Percentiles rank a stretch among this genome's conserved stretches.
phyloP scores from a whole-genome alignment of 208 protist genomes.

The Leishmania guyanensis region DNA sequence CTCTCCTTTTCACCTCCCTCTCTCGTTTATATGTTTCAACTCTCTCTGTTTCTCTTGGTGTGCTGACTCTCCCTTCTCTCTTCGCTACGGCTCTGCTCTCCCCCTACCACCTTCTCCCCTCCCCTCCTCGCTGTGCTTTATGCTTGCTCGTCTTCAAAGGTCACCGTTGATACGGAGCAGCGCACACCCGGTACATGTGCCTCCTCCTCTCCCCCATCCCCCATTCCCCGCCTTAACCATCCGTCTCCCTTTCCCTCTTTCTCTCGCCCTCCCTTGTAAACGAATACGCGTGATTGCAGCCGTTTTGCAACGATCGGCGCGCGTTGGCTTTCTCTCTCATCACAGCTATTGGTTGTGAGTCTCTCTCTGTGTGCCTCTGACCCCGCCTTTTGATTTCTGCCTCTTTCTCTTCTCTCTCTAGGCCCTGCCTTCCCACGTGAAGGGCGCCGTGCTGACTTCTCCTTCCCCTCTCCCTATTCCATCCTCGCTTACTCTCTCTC shows the following conservation, averaged over 20 bases:
- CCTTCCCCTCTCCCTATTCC: no score
- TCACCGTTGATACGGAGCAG: no score
- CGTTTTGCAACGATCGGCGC: neutral
- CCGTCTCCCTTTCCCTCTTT: neutral
- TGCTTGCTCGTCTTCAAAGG: neutral
- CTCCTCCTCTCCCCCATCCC: neutral
- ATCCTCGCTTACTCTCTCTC: neutral
- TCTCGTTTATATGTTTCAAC: neutral
- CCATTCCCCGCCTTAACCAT: no score
- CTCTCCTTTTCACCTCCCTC: neutral
- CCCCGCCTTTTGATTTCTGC: no score
- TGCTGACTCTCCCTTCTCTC: neutral
- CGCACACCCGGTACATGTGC: no score
- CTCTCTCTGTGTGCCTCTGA: constrained; percentile 3
- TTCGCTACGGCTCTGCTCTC: neutral
- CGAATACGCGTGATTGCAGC: neutral
- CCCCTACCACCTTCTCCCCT: neutral
- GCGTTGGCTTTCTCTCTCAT: neutral
- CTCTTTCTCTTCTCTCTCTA: neutral
- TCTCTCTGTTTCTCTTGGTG: neutral
- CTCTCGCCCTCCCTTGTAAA: neutral
- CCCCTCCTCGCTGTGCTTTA: neutral
- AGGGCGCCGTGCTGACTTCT: neutral
- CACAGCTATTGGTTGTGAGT: neutral
- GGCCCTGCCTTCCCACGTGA: neutral